Evolutionary conservation across 768 basidiomycete species (phyloP), one percentile per base, ranked within the genome.

Genomic region (Hypsizygus marmoreus): DNA sequence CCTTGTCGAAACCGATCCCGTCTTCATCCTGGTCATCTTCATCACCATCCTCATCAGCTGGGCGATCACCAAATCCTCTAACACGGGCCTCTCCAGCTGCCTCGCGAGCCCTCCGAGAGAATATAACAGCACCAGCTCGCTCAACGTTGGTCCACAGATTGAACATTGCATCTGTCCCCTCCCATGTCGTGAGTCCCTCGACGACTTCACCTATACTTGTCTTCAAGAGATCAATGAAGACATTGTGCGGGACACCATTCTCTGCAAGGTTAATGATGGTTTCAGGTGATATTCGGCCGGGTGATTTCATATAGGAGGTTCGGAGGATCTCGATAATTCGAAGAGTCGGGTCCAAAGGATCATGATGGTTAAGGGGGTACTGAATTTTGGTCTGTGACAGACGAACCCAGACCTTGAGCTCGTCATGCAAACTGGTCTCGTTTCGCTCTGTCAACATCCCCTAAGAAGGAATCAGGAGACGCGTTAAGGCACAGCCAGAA

Each of bases 231-330:
- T 67, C 40, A 4, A 63, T 37, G 49, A 85, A 80, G 4, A 71
- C 59, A 0, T 33, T 3, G 20, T 61, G 47, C 5, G 74, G 71
- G 2, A 88, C 84, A 0, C 80, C 79, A 53, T 86, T 86, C 45
- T 86, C 83, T 0, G 77, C 70, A 5, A 86, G 66, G 56, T 85
- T 86, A 38, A 84, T 75, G 28, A 86, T 78, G 0, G 73, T 77
- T 52, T 88, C 83, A 1, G 70, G 62, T 1, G 81, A 77, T 4
- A 86, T 65, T 6, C 69, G 65, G 4, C 72, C 66, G 1, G 77
- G 73, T 2, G 70, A 67, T 13, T 66, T 64, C 50, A 82, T 60
- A 11, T 76, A 74, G 0, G 81, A 75, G 0, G 71, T 62, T 26
- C 74, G 65, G 6, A 84, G 66, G n/a, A 83, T 57, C 43, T 84